phyloP scores from a whole-genome alignment of 352 stramenopile genomes.

The Pythium utonaiense region DNA sequence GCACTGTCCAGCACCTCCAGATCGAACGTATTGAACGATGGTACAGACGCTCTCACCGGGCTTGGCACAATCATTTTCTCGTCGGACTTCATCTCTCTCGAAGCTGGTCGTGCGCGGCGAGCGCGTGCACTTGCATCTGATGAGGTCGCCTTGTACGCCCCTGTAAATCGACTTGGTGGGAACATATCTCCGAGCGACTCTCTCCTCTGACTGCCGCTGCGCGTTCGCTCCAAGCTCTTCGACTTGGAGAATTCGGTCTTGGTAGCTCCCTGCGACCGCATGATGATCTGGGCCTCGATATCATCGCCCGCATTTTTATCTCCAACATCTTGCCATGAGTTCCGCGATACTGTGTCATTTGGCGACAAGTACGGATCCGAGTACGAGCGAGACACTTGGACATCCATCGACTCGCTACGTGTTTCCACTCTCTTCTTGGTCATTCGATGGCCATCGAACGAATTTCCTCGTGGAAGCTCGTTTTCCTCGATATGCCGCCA shows the following conservation, averaged over 20 bases:
- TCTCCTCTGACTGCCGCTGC: slow-evolving; percentile 22
- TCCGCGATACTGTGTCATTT: slow-evolving; percentile 28
- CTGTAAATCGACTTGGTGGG: background rate
- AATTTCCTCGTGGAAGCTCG: slow-evolving; percentile 22
- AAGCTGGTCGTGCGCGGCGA: background rate
- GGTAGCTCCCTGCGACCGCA: slow-evolving; percentile 44
- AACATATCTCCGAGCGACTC: slow-evolving; percentile 4
- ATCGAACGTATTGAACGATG: slow-evolving; percentile 5
- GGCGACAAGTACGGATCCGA: slow-evolving; percentile 65
- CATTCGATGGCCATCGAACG: slow-evolving; percentile 21
- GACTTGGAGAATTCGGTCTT: slow-evolving; percentile 30
- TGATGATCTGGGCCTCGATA: slow-evolving; percentile 43
- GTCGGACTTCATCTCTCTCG: background rate
- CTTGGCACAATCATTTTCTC: background rate
- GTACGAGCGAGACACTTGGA: slow-evolving; percentile 43
- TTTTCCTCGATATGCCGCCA: slow-evolving; percentile 24
- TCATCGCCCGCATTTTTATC: slow-evolving; percentile 27
- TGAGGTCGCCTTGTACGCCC: background rate
- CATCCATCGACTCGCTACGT: slow-evolving; percentile 23
- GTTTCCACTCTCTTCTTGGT: slow-evolving; percentile 9
- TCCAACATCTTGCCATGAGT: slow-evolving; percentile 28
- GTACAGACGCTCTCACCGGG: background rate
- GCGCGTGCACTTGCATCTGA: background rate
- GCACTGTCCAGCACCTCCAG: slow-evolving; percentile 9
- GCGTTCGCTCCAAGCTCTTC: slow-evolving; percentile 23